Conservation (phyloP, 768 basidiomycete species). For the Pleurotus cornucopiae region DNA sequence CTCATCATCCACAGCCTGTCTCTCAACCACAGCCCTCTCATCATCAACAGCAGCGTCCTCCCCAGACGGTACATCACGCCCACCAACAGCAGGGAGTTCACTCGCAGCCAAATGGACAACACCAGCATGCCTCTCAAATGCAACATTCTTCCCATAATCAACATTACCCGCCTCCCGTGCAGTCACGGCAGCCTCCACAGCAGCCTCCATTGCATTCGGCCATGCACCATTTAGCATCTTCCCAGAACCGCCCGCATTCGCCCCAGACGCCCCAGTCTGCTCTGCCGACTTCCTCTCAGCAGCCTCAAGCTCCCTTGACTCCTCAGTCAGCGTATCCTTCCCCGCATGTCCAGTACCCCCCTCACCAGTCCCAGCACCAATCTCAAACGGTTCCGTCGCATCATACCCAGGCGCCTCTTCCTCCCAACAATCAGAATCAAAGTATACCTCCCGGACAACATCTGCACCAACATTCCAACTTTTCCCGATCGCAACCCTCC, state of each 20-base stretch:
- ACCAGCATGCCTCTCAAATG: slow-evolving; percentile 8
- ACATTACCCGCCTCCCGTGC: slow-evolving; percentile 17
- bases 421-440: slow-evolving; percentile 2
- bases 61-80: slow-evolving; percentile 18
- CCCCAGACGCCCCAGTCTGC: slow-evolving; percentile 8
- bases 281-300: neutral
- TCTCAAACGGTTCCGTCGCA: neutral
- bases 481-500: neutral
- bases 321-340: slow-evolving; percentile 5
- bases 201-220: slow-evolving; percentile 15
- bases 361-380: neutral
- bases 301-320: slow-evolving; percentile 9
- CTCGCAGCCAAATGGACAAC: slow-evolving; percentile 6
- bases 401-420: slow-evolving; percentile 7
- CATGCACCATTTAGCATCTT: slow-evolving; percentile 9
- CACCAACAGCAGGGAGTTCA: slow-evolving; percentile 14
- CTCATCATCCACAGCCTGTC: slow-evolving; percentile 16
- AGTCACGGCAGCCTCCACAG: slow-evolving; percentile 16
- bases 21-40: slow-evolving; percentile 19
- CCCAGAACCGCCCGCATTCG: slow-evolving; percentile 3
- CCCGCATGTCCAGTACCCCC: slow-evolving; percentile 2
- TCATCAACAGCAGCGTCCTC: slow-evolving; percentile 25
- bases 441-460: slow-evolving; percentile 7
- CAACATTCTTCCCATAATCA: slow-evolving; percentile 3
- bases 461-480: slow-evolving; percentile 6